A percentile compares a stretch with the other conserved stretches of the same genome.
Evolutionary conservation across 768 basidiomycete genomes (phyloP).

Genomic region (Russula compacta): DNA sequence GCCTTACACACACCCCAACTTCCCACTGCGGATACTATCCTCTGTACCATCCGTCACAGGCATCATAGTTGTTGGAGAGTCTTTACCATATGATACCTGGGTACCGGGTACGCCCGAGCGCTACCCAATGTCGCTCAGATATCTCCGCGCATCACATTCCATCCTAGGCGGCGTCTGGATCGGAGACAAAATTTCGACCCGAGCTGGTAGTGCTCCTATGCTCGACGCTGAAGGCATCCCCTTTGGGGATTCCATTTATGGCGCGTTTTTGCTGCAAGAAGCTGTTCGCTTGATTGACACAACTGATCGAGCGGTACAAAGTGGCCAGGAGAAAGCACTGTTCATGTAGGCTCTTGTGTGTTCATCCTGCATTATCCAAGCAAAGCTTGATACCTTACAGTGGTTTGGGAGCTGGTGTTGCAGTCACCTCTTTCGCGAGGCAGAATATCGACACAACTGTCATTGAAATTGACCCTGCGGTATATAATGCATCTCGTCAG

Average conservation of each 20-base stretch:
- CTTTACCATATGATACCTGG: slow-evolving; percentile 31
- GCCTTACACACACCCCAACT: slow-evolving; percentile 43
- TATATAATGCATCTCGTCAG: slow-evolving; percentile 69
- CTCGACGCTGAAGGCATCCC: slow-evolving; percentile 44
- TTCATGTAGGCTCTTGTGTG: slow-evolving; percentile 48
- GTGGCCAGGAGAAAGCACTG: slow-evolving; percentile 44
- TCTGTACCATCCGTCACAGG: slow-evolving; percentile 69
- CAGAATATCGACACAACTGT: slow-evolving; percentile 69
- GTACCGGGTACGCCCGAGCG: slow-evolving; percentile 10
- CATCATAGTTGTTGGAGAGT: slow-evolving; percentile 73
- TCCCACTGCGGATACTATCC: slow-evolving; percentile 57
- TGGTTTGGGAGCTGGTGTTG: slow-evolving; percentile 81
- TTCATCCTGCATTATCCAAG: not conserved
- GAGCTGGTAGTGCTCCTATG: slow-evolving; percentile 24
- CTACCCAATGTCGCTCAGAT: slow-evolving; percentile 30
- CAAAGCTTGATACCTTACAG: slow-evolving; percentile 32
- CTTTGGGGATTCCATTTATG: slow-evolving; percentile 75
- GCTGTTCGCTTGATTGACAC: slow-evolving; percentile 62
- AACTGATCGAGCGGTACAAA: slow-evolving; percentile 31
- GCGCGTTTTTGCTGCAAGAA: slow-evolving; percentile 81
- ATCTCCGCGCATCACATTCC: slow-evolving; percentile 45
- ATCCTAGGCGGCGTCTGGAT: slow-evolving; percentile 74
- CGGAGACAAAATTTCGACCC: slow-evolving; percentile 35
- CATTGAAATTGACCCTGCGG: slow-evolving; percentile 89
- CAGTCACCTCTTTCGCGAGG: slow-evolving; percentile 62